Base-by-base conservation (phyloP, 1,284 basidiomycete species). In the Cryptococcus depauperatus region DNA sequence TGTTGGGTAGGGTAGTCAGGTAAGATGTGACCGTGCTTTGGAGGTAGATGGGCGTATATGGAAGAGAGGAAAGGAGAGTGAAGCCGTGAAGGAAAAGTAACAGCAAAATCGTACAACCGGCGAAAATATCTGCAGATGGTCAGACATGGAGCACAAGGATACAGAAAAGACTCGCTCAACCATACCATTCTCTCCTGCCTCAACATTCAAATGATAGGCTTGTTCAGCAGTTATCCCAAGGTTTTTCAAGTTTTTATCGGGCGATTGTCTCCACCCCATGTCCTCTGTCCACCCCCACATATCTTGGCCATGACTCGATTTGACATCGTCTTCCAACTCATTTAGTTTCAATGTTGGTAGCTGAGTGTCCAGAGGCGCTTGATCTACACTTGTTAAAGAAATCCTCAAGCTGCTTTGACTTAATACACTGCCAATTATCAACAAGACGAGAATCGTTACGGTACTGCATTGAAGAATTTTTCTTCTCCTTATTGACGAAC, bases 201-300 rank as follows among this genome's bases (percentile, higher is more conserved):
- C 27, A n/a, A 56, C 41, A 26, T 46, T 44, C 16, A 59, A 28
- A 27, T 54, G 47, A 44, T 59, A 61, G 7, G 46, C 35, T 8
- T 41, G 29, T 39, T 61, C 59, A 2, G 57, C 59, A 1, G 49
- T 40, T 18, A 54, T 41, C 23, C 59, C 59, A 23, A 61, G 44
- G 45, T 59, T 55, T 5, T 41, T 33, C 40, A 59, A 35, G 5
- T 51, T 51, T 14, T 32, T 28, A 2, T 38, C n/a, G 2, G 35
- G 26, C 2, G 43, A 22, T 4, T 35, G 32, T 21, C 5, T 37
- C 58, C 58, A 61, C 6, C 58, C 58, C 44, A 54, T 44, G 21
- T 40, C 42, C 34, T 58, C 56, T 16, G 55, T 48, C 48, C 34
- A 45, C 4, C 57, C 57, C n/a, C n/a, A n/a, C n/a, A n/a, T n/a